Evolutionary conservation across 306 rosid species (phyloP).

Genomic region (Inga oerstediana): DNA sequence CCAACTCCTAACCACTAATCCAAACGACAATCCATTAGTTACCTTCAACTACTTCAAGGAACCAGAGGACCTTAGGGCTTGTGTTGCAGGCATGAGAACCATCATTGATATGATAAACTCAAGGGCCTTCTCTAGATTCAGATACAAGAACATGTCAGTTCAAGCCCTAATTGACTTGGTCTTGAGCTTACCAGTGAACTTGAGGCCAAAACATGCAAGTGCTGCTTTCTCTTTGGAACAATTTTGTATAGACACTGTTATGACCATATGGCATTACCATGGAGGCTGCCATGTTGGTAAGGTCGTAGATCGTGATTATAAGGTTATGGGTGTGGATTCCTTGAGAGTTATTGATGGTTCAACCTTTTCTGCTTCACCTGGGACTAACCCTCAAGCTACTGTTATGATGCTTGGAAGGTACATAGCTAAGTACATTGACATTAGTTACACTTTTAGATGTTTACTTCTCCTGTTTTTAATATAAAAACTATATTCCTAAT

Average conservation of each 20-base stretch:
- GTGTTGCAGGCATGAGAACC: not conserved
- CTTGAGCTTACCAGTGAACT: not conserved
- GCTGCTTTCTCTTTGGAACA: not conserved
- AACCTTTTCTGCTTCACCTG: not conserved
- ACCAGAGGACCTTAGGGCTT: not conserved
- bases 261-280: slow-evolving; percentile 1
- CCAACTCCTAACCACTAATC: not conserved
- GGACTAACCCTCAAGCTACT: slow-evolving; percentile 6
- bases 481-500: too few relatives aligned
- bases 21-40: not conserved
- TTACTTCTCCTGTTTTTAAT: too few relatives aligned
- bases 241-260: not conserved
- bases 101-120: not conserved
- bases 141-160: not conserved
- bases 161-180: not conserved
- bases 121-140: not conserved
- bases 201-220: not conserved
- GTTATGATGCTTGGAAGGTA: slow-evolving; percentile 8
- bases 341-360: slow-evolving; percentile 5
- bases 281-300: not conserved
- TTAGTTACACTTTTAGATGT: too few relatives aligned
- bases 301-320: not conserved
- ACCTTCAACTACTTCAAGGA: not conserved
- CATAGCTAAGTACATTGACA: not conserved
- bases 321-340: not conserved